phyloP scores from a whole-genome alignment of 2,329 filamentous ascomycete species.

The Pseudogymnoascus sp. region DNA sequence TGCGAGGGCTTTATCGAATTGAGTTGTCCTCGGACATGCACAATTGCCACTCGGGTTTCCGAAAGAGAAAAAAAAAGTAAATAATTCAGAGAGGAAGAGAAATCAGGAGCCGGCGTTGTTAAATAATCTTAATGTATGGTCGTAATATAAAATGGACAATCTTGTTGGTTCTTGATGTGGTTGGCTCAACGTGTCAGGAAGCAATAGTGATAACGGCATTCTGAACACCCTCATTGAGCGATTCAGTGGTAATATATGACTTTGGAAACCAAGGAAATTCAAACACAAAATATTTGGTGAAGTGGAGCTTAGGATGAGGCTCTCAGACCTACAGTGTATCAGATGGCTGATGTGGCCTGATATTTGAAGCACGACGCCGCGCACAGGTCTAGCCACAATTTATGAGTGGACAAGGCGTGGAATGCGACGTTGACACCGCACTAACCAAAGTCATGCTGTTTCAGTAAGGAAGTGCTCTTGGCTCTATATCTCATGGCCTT shows the following conservation, averaged over 20 bases:
- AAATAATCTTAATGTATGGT: background rate
- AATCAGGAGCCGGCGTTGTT: background rate
- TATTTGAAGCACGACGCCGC: constrained; percentile 4
- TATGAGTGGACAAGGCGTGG: background rate
- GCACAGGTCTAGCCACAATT: background rate
- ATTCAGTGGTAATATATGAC: background rate
- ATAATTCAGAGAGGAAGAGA: background rate
- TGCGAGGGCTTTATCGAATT: background rate
- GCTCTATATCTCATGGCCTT: background rate
- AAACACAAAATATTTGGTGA: background rate
- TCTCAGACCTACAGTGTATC: constrained; percentile 6
- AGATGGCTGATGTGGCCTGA: constrained; percentile 1
- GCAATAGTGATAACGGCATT: background rate
- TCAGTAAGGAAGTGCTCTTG: background rate
- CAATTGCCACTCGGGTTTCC: background rate
- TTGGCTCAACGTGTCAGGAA: background rate
- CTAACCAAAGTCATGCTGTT: constrained; percentile 5
- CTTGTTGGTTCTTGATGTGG: background rate
- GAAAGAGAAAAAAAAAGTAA: background rate
- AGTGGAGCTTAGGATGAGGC: constrained; percentile 3
- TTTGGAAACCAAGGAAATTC: background rate
- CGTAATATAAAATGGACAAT: background rate
- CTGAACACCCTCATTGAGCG: background rate
- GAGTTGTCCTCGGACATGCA: background rate
- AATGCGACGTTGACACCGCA: background rate